phyloP scores from a whole-genome alignment of 2,329 filamentous ascomycete species.

The Exserohilum turcica region DNA sequence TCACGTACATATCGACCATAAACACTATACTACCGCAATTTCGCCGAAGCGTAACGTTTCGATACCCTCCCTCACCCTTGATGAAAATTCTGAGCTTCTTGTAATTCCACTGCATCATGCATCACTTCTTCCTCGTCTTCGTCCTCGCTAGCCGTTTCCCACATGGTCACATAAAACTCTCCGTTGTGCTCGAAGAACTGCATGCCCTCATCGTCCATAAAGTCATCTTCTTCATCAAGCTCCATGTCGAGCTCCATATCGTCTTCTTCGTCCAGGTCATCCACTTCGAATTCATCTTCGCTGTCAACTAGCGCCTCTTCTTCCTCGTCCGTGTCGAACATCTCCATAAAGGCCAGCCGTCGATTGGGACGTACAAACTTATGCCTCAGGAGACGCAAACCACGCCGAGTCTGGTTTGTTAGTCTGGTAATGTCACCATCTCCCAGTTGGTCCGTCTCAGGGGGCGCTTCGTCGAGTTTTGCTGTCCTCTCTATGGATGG shows the following conservation, averaged over 20 bases:
- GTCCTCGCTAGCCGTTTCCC: constrained; percentile 5
- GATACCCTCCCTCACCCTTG: neutral
- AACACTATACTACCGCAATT: too few relatives aligned
- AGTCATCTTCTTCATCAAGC: constrained; percentile 23
- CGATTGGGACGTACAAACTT: constrained; percentile 11
- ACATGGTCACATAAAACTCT: constrained; percentile 12
- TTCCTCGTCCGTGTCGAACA: constrained; percentile 5
- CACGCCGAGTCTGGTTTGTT: constrained; percentile 14
- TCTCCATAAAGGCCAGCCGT: neutral
- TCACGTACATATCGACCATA: too few relatives aligned
- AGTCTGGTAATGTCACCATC: constrained; percentile 21
- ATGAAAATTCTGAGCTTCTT: neutral
- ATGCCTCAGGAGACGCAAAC: constrained; percentile 14
- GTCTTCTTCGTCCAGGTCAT: constrained; percentile 12
- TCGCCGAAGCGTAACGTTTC: too few relatives aligned
- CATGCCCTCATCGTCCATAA: constrained; percentile 9
- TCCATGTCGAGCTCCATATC: constrained; percentile 20
- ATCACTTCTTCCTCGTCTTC: constrained; percentile 9
- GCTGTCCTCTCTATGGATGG: neutral
- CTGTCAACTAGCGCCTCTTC: neutral
- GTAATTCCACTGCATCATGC: constrained; percentile 6
- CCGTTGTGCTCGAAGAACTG: constrained; percentile 16
- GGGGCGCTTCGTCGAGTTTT: neutral
- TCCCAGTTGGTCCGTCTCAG: constrained; percentile 34
- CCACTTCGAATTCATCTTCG: constrained; percentile 6